phyloP scores from a whole-genome alignment of 768 basidiomycete species.

The Pisolithus marmoratus region DNA sequence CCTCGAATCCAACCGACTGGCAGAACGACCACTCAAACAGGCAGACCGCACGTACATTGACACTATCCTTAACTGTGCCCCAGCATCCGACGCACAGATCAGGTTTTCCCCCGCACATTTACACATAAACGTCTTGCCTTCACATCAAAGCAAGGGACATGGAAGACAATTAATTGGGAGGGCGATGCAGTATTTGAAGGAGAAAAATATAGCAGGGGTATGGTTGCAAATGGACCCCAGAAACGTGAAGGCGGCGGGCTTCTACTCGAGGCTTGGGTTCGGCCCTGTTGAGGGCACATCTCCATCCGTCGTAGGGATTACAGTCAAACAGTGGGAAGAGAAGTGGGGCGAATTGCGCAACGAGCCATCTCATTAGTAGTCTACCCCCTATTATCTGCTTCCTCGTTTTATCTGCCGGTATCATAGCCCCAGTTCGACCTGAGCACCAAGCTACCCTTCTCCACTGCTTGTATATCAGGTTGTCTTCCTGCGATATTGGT shows the following conservation, averaged over 20 bases:
- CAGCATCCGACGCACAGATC: conserved; percentile 48
- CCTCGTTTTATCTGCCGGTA: no score
- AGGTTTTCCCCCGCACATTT: conserved; percentile 68
- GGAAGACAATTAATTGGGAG: conserved; percentile 56
- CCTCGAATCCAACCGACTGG: conserved; percentile 10
- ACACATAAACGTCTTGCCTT: conserved; percentile 67
- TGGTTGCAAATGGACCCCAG: conserved; percentile 67
- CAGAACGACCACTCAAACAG: conserved; percentile 13
- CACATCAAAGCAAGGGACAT: conserved; percentile 65
- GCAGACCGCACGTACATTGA: conserved; percentile 28
- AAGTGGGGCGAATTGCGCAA: conserved; percentile 2
- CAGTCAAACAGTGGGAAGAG: conserved; percentile 35
- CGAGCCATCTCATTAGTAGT: background rate
- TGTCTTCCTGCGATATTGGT: conserved; percentile 4
- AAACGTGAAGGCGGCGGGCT: conserved; percentile 53
- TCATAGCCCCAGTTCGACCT: no score
- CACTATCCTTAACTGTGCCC: conserved; percentile 30
- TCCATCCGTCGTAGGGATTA: conserved; percentile 49
- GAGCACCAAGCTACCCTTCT: no score
- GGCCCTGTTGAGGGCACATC: conserved; percentile 46
- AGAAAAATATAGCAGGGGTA: conserved; percentile 40
- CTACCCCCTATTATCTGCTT: no score
- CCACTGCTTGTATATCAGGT: no score
- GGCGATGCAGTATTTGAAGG: conserved; percentile 50
- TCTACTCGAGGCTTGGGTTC: conserved; percentile 64